Conservation (phyloP, 2,329 filamentous ascomycete genomes). For the Nectriaceae sp. region DNA sequence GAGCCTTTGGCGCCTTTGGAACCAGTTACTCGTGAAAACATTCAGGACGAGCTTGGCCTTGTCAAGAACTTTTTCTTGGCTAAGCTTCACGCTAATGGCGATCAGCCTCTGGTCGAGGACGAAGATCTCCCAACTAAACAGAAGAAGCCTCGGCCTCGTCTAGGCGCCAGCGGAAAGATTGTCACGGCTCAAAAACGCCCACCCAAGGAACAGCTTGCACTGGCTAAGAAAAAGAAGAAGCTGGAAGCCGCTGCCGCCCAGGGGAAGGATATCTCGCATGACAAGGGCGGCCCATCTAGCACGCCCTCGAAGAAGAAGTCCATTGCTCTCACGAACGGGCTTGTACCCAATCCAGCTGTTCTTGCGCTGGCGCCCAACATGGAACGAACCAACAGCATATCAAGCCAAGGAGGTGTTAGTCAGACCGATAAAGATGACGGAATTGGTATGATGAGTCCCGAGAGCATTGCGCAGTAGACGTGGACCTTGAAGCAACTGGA, state of each 20-base stretch:
- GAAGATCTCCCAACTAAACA: slow-evolving; percentile 94
- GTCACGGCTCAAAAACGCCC: slow-evolving; percentile 81
- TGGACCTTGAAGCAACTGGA: no score
- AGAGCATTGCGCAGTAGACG: slow-evolving; percentile 63
- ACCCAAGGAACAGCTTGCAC: slow-evolving; percentile 77
- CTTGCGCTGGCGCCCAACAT: slow-evolving; percentile 49
- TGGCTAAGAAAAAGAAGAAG: slow-evolving; percentile 89
- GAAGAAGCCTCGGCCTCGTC: slow-evolving; percentile 68
- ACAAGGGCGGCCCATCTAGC: slow-evolving; percentile 35
- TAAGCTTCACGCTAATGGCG: slow-evolving; percentile 80
- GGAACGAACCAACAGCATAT: slow-evolving; percentile 61
- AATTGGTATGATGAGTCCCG: slow-evolving; percentile 81
- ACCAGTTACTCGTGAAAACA: slow-evolving; percentile 75
- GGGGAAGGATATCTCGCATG: slow-evolving; percentile 40
- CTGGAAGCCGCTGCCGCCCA: slow-evolving; percentile 61
- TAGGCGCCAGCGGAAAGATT: slow-evolving; percentile 79
- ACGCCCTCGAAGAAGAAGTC: slow-evolving; percentile 58
- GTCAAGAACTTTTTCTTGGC: slow-evolving; percentile 89
- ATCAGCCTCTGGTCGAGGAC: slow-evolving; percentile 86
- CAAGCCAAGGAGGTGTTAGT: slow-evolving; percentile 59
- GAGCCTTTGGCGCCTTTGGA: slow-evolving; percentile 70
- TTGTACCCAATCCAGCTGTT: slow-evolving; percentile 41
- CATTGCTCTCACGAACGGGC: slow-evolving; percentile 37
- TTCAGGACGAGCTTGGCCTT: slow-evolving; percentile 80
- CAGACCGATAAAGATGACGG: slow-evolving; percentile 69